Conservation (phyloP, 768 basidiomycete genomes). For the Tricholoma furcatifolium region DNA sequence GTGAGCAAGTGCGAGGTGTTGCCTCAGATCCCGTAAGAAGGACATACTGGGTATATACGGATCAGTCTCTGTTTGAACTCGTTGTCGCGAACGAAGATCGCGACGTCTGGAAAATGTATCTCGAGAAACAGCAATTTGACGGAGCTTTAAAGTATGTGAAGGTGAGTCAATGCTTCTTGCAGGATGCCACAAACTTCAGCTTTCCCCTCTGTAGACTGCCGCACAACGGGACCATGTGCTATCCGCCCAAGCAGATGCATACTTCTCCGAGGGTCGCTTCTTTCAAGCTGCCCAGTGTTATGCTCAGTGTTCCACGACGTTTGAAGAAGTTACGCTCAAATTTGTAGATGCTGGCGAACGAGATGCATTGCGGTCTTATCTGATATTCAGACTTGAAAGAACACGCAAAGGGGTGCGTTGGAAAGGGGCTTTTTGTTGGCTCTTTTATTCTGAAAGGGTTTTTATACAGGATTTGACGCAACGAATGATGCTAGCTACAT, state of each 20-base stretch:
- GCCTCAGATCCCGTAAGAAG: constrained; percentile 82
- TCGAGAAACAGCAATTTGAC: constrained; percentile 77
- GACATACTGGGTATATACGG: constrained; percentile 95
- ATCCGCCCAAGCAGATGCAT: constrained; percentile 77
- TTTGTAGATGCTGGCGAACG: constrained; percentile 89
- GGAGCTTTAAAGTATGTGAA: constrained; percentile 79
- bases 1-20: constrained; percentile 71
- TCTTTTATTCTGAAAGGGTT: not conserved
- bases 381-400: constrained; percentile 83
- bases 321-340: constrained; percentile 90
- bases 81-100: constrained; percentile 85
- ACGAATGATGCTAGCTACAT: constrained; percentile 96
- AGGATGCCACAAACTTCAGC: not conserved
- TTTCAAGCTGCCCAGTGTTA: constrained; percentile 93
- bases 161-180: constrained; percentile 38
- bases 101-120: constrained; percentile 91
- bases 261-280: constrained; percentile 77
- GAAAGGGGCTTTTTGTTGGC: not conserved
- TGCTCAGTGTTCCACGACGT: constrained; percentile 81
- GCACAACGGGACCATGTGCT: constrained; percentile 83
- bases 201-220: constrained; percentile 55
- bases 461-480: constrained; percentile 78
- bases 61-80: constrained; percentile 86
- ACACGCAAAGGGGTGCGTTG: constrained; percentile 73
- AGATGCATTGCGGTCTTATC: constrained; percentile 87